These are phyloP conservation scores for Lotmaria passim DNA, from an alignment of 208 protist species.

Conservation along the genomic window DNA sequence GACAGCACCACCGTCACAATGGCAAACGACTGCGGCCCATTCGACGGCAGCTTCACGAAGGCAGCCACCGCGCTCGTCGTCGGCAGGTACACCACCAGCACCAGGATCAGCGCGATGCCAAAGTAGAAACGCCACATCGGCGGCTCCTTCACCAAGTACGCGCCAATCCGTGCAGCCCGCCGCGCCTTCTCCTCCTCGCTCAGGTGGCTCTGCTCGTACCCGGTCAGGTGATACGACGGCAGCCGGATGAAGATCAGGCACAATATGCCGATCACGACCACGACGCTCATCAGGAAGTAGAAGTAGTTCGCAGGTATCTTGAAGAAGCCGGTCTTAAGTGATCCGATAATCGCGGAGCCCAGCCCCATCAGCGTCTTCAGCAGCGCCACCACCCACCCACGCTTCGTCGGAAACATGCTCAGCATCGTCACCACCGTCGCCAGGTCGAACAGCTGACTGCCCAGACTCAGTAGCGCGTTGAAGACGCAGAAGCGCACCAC, in stretches of 20 bases:
- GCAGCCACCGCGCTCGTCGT: slow-evolving; percentile 37
- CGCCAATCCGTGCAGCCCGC: slow-evolving; percentile 9
- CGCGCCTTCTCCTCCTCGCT: slow-evolving; percentile 30
- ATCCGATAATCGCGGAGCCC: slow-evolving; percentile 60
- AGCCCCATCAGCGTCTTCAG: slow-evolving; percentile 78
- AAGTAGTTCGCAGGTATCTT: slow-evolving; percentile 40
- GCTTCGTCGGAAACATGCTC: slow-evolving; percentile 56
- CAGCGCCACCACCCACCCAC: slow-evolving; percentile 59
- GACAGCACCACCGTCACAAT: slow-evolving; percentile 36
- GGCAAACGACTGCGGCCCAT: slow-evolving; percentile 28
- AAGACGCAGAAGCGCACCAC: slow-evolving; percentile 44
- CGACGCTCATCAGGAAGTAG: slow-evolving; percentile 56
- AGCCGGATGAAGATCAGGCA: slow-evolving; percentile 44
- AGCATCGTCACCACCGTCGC: slow-evolving; percentile 52
- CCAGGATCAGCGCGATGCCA: slow-evolving; percentile 48
- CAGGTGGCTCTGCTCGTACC: slow-evolving; percentile 38
- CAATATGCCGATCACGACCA: slow-evolving; percentile 31
- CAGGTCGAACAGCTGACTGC: slow-evolving; percentile 58
- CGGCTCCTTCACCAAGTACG: slow-evolving; percentile 54
- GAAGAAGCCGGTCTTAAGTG: slow-evolving; percentile 68
- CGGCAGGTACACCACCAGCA: slow-evolving; percentile 63
- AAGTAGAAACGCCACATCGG: slow-evolving; percentile 56
- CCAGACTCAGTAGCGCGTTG: slow-evolving; percentile 48
- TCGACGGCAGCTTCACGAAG: slow-evolving; percentile 32
- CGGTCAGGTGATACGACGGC: slow-evolving; percentile 57